These are phyloP conservation scores for Gleditsia sinensis DNA, from an alignment of 306 rosid species.

Conservation along the genomic window DNA sequence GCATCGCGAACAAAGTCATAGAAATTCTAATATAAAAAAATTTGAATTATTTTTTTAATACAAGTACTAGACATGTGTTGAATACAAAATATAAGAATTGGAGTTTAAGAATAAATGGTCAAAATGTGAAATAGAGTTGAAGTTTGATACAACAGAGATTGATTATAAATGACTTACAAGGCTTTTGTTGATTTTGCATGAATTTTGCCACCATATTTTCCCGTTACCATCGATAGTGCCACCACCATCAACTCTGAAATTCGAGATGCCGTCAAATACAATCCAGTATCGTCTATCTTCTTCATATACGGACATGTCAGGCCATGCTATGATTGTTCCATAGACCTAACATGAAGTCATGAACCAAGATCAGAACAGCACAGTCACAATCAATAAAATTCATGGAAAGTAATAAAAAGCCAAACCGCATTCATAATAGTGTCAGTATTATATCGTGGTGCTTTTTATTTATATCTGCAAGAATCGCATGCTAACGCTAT, in stretches of 20 bases:
- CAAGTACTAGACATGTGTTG: no score
- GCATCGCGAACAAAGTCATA: background rate
- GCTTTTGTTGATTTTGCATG: conserved; percentile 70
- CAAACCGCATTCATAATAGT: background rate
- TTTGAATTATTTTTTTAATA: no score
- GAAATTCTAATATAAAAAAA: no score
- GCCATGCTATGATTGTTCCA: conserved; percentile 76
- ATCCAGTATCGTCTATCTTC: conserved; percentile 61
- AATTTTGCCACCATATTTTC: conserved; percentile 74
- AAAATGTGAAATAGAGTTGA: no score
- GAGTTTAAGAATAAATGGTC: no score
- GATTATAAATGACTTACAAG: conserved; percentile 45
- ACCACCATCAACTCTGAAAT: conserved; percentile 70
- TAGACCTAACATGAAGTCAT: conserved; percentile 56
- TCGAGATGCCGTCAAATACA: conserved; percentile 44
- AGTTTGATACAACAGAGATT: background rate
- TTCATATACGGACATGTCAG: conserved; percentile 45
- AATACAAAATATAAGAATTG: conserved; percentile 6
- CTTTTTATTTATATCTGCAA: no score
- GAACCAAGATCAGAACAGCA: conserved; percentile 14
- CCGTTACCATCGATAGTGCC: conserved; percentile 78
- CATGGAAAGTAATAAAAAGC: background rate
- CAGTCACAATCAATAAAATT: background rate
- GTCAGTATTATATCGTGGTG: no score
- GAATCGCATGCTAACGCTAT: no score